A percentile compares a stretch with the other conserved stretches of the same genome.
These are phyloP conservation scores for Vanrija pseudolonga DNA, from an alignment of 1,284 basidiomycete species.

Conservation along the genomic window DNA sequence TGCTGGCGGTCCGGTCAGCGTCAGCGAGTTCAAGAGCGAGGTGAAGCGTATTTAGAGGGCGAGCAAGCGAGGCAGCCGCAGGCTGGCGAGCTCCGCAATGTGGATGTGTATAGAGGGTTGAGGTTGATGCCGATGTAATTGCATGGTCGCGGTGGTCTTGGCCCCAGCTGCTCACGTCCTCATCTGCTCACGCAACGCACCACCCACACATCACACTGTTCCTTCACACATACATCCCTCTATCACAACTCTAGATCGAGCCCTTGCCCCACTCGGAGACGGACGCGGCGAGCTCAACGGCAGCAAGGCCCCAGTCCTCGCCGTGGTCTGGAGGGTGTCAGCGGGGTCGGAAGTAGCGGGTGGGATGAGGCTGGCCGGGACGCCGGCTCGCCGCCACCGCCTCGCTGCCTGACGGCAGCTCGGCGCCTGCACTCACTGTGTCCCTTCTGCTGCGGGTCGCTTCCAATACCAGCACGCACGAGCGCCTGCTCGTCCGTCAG, in stretches of 20 bases:
- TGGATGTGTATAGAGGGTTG: background rate
- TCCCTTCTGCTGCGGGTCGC: conserved; percentile 32
- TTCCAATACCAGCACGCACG: conserved; percentile 75
- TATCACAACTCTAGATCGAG: conserved; percentile 9
- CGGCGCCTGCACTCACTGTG: conserved; percentile 43
- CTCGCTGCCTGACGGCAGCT: too few species aligned
- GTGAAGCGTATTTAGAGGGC: conserved; percentile 27
- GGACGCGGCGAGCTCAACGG: conserved; percentile 84
- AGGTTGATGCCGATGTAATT: too few species aligned
- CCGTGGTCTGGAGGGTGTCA: conserved; percentile 54
- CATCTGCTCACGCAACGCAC: too few species aligned
- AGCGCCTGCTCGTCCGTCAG: conserved; percentile 92
- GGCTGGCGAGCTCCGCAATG: background rate
- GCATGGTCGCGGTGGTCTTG: too few species aligned
- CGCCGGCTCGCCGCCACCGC: background rate
- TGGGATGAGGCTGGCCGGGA: background rate
- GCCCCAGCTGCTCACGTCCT: too few species aligned
- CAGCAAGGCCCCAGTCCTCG: conserved; percentile 92
- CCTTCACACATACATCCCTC: background rate
- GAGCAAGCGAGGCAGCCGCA: too few species aligned
- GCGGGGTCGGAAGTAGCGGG: background rate
- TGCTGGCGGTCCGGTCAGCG: conserved; percentile 33
- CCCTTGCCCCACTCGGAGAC: conserved; percentile 61
- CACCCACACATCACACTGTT: too few species aligned
- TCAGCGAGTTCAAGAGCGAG: conserved; percentile 40